Evolutionary conservation across 2,329 filamentous ascomycete species (phyloP).

Genomic region (Trichoderma cornu-damae): DNA sequence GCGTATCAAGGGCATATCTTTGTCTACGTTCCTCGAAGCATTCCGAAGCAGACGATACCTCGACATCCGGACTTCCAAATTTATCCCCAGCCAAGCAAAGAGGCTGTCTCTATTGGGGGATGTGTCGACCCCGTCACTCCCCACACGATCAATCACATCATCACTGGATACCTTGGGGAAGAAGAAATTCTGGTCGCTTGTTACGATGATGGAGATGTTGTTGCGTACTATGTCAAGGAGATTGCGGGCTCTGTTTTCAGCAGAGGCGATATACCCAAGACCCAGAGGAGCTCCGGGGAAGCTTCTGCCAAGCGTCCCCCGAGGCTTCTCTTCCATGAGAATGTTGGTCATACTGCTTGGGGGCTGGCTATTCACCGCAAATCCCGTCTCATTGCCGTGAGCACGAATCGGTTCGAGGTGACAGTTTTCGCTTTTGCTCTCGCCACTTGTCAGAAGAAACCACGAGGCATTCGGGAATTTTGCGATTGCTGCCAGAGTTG

Average conservation of each 20-base stretch:
- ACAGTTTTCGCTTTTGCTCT: constrained; percentile 50
- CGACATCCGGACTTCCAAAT: constrained; percentile 47
- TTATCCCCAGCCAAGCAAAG: constrained; percentile 38
- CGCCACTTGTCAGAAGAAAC: constrained; percentile 15
- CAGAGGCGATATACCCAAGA: constrained; percentile 9
- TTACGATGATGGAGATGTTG: constrained; percentile 71
- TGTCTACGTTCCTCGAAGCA: constrained; percentile 48
- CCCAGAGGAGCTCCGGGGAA: constrained; percentile 14
- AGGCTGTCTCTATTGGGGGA: constrained; percentile 42
- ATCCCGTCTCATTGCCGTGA: constrained; percentile 81
- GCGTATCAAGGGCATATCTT: constrained; percentile 55
- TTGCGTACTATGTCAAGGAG: constrained; percentile 60
- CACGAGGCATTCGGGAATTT: not conserved
- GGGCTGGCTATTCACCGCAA: constrained; percentile 75
- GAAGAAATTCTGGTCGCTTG: constrained; percentile 63
- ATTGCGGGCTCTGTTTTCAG: constrained; percentile 43
- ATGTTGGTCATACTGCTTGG: constrained; percentile 79
- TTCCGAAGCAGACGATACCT: constrained; percentile 45
- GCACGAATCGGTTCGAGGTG: constrained; percentile 62
- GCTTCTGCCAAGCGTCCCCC: constrained; percentile 24
- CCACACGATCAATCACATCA: constrained; percentile 65
- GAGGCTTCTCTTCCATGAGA: constrained; percentile 63
- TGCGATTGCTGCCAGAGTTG: constrained; percentile 18
- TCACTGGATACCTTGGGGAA: constrained; percentile 62
- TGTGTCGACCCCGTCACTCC: constrained; percentile 47